A percentile compares a stretch with the other conserved stretches of the same genome.
These are phyloP conservation scores for Ceratocystis huliohia DNA, from an alignment of 2,329 filamentous ascomycete species.

Conservation along the genomic window DNA sequence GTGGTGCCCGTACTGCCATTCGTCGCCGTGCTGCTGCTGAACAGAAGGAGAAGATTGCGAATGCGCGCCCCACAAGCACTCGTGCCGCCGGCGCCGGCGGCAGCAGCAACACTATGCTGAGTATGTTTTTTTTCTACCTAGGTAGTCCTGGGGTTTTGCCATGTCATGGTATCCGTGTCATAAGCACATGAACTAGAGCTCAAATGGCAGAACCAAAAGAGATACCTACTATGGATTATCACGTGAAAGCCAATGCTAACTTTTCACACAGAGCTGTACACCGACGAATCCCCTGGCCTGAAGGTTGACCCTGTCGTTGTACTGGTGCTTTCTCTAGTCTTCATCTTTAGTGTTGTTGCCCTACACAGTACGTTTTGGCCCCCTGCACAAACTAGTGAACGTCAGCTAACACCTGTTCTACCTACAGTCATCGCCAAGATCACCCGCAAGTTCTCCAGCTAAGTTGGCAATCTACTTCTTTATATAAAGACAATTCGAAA, in stretches of 20 bases:
- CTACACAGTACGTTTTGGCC: slow-evolving; percentile 65
- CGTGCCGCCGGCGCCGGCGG: slow-evolving; percentile 87
- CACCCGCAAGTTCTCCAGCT: slow-evolving; percentile 71
- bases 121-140: slow-evolving; percentile 41
- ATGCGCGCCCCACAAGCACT: slow-evolving; percentile 83
- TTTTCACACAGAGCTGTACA: slow-evolving; percentile 62
- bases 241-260: slow-evolving; percentile 3
- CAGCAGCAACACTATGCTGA: slow-evolving; percentile 96
- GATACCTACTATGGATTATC: not conserved
- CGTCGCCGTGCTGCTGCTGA: slow-evolving; percentile 90
- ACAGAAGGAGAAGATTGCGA: slow-evolving; percentile 93
- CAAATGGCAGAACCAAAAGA: not conserved
- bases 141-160: not conserved
- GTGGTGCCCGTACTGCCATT: slow-evolving; percentile 89
- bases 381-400: not conserved
- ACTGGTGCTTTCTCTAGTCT: slow-evolving; percentile 87
- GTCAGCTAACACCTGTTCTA: slow-evolving; percentile 21
- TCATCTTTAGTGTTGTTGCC: slow-evolving; percentile 97
- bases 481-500: not conserved
- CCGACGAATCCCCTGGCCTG: slow-evolving; percentile 90
- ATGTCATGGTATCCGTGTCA: not conserved
- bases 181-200: not conserved
- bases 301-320: slow-evolving; percentile 98
- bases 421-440: slow-evolving; percentile 80
- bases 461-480: slow-evolving; percentile 25